Conservation (phyloP, 2,329 filamentous ascomycete genomes). For the Clarireedia paspali region DNA sequence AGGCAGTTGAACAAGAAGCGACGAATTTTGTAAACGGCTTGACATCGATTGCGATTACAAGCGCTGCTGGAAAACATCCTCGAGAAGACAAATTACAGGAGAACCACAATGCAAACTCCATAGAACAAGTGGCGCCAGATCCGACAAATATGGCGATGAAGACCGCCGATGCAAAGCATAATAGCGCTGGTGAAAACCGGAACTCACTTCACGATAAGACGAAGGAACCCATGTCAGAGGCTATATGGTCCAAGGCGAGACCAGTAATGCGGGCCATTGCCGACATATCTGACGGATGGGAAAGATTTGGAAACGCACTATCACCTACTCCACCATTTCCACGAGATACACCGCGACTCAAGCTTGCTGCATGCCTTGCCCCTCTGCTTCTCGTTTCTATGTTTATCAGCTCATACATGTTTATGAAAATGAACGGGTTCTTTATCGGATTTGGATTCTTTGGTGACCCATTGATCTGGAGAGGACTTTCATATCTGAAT, state of each 20-base stretch:
- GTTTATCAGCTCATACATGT: conserved; percentile 49
- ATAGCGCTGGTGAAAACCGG: conserved; percentile 42
- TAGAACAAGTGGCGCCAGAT: conserved; percentile 51
- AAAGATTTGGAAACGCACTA: conserved; percentile 55
- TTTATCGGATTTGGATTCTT: conserved; percentile 70
- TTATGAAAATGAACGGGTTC: conserved; percentile 59
- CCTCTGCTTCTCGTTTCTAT: conserved; percentile 46
- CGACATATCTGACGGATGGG: conserved; percentile 54
- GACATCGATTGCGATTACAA: conserved; percentile 63
- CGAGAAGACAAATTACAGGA: conserved; percentile 45
- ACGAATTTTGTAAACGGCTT: conserved; percentile 72
- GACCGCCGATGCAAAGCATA: conserved; percentile 44
- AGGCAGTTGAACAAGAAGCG: conserved; percentile 77
- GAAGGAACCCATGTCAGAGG: conserved; percentile 67
- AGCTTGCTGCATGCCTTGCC: conserved; percentile 44
- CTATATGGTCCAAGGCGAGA: conserved; percentile 69
- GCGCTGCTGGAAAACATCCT: conserved; percentile 70
- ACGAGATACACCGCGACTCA: conserved; percentile 41
- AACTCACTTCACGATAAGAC: conserved; percentile 60
- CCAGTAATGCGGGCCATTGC: conserved; percentile 61
- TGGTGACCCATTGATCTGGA: conserved; percentile 64
- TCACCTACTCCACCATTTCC: conserved; percentile 59
- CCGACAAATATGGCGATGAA: conserved; percentile 47
- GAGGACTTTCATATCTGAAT: conserved; percentile 52
- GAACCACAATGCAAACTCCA: conserved; percentile 15